phyloP scores from a whole-genome alignment of 371 early-diverging fungal species.

The Mucor mucedo region DNA sequence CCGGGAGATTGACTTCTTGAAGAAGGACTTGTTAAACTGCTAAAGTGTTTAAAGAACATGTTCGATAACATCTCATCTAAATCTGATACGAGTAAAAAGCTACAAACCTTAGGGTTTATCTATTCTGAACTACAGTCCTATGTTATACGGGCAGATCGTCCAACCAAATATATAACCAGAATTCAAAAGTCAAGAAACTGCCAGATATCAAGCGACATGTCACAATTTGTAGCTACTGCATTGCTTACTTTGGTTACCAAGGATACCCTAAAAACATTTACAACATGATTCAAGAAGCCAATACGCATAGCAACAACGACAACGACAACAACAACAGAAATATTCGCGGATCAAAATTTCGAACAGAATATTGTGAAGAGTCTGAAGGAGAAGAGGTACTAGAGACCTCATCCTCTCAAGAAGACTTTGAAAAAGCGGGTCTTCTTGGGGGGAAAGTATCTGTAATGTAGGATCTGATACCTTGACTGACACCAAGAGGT shows the following conservation, averaged over 20 bases:
- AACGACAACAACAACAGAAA: conserved; percentile 23
- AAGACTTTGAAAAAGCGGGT: too few relatives aligned
- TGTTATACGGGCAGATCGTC: conserved; percentile 21
- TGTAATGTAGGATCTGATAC: too few relatives aligned
- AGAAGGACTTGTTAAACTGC: conserved; percentile 9
- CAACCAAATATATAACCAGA: conserved; percentile 18
- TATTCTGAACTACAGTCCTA: conserved; percentile 24
- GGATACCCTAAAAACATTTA: conserved; percentile 19
- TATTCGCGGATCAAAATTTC: conserved; percentile 21
- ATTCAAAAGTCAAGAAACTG: conserved; percentile 22
- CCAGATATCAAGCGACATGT: conserved; percentile 21
- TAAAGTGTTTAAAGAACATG: conserved; percentile 15
- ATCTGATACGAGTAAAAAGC: not conserved
- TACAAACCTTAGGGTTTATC: conserved; percentile 16
- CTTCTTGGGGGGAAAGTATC: too few relatives aligned
- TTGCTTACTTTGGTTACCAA: conserved; percentile 18
- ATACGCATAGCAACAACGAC: conserved; percentile 7
- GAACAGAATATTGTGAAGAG: conserved; percentile 22
- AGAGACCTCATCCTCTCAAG: too few relatives aligned
- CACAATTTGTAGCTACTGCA: conserved; percentile 15
- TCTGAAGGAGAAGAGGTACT: conserved; percentile 13
- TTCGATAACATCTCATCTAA: conserved; percentile 10
- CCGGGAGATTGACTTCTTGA: not conserved
- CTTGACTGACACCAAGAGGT: too few relatives aligned
- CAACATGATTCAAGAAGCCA: conserved; percentile 19